Evolutionary conservation across 192 early-diverging fungal genomes (phyloP).

Genomic region (Coemansia sp.): DNA sequence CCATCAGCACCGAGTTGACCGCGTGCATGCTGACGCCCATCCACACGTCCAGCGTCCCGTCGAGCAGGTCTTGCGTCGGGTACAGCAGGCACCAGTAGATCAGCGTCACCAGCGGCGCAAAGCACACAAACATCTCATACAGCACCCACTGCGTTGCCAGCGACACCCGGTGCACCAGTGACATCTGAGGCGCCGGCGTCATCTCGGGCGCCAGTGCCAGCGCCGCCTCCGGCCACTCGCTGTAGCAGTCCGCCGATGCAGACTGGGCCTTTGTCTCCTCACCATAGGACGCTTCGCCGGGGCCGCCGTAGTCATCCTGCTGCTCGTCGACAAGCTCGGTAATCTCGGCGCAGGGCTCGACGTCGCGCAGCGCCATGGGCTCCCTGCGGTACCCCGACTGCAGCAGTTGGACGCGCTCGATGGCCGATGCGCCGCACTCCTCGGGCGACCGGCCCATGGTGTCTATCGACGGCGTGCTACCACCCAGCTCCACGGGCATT

Average conservation of each 20-base stretch:
- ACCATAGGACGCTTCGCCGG: too few species aligned
- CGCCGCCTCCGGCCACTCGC: too few species aligned
- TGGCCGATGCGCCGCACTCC: neutral
- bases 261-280: too few species aligned
- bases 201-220: neutral
- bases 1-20: constrained; percentile 28
- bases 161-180: constrained; percentile 11
- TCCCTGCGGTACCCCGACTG: neutral
- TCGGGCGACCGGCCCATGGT: neutral
- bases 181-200: neutral
- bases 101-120: constrained; percentile 36
- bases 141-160: constrained; percentile 41
- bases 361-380: neutral
- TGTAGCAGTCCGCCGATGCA: too few species aligned
- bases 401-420: constrained; percentile 1
- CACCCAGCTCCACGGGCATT: neutral
- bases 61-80: constrained; percentile 22
- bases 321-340: neutral
- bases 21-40: constrained; percentile 49
- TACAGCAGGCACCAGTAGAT: constrained; percentile 42
- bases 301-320: too few species aligned
- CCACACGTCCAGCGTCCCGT: constrained; percentile 13
- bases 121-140: constrained; percentile 46
- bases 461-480: neutral
- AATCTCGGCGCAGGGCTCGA: neutral